Conservation (phyloP, 78 protist genomes). For the Isochrysis galbana region DNA sequence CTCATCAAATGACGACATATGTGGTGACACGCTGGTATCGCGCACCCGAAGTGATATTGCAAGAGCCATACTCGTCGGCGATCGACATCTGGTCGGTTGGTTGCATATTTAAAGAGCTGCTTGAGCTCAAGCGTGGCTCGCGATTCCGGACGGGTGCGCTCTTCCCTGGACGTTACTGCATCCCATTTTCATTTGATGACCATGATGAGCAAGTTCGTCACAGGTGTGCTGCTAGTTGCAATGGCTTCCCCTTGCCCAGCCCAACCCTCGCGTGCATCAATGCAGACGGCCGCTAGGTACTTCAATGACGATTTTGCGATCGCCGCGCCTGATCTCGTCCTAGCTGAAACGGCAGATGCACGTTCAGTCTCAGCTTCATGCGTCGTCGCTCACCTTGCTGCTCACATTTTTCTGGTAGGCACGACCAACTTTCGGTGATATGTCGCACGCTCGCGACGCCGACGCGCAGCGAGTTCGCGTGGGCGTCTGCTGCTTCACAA, state of each 20-base stretch:
- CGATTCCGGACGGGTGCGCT: slow-evolving; percentile 12
- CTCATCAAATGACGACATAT: not conserved
- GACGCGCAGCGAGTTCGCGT: not conserved
- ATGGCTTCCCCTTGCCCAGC: no score
- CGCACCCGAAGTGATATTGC: not conserved
- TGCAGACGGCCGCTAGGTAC: no score
- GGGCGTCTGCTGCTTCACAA: not conserved
- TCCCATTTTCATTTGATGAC: slow-evolving; percentile 9
- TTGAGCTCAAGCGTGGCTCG: not conserved
- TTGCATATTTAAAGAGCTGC: slow-evolving; percentile 53
- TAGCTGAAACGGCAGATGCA: no score
- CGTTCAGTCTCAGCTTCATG: no score
- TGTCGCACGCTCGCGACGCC: not conserved
- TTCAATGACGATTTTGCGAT: no score
- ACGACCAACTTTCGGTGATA: slow-evolving; percentile 6
- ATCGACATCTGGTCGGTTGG: slow-evolving; percentile 68
- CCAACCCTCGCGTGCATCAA: no score
- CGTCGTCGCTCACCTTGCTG: no score
- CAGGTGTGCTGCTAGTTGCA: no score
- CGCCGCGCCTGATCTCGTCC: no score
- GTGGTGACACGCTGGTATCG: slow-evolving; percentile 18
- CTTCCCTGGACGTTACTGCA: slow-evolving; percentile 18
- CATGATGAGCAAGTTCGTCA: not conserved
- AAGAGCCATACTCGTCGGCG: slow-evolving; percentile 13
- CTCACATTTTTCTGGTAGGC: no score